Conservation (phyloP, 495 filamentous ascomycete genomes). For the Aspergillus leporis region DNA sequence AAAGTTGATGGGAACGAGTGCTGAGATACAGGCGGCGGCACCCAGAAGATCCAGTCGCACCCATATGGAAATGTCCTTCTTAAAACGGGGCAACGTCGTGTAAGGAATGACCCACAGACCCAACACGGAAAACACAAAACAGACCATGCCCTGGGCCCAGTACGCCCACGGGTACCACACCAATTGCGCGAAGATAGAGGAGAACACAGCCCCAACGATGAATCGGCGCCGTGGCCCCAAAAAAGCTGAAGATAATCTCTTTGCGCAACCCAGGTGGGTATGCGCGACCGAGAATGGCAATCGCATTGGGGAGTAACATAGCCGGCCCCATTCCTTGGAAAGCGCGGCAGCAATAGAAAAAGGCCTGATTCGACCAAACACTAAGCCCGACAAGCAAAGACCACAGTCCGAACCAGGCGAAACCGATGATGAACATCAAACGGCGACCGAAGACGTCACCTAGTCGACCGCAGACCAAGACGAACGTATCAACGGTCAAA, state of each 20-base stretch:
- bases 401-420: constrained; percentile 64
- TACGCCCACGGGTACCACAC: constrained; percentile 66
- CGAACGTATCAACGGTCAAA: constrained; percentile 63
- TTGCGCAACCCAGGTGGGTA: constrained; percentile 52
- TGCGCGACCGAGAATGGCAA: constrained; percentile 47
- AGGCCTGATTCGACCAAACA: constrained; percentile 31
- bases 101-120: constrained; percentile 51
- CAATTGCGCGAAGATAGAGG: constrained; percentile 48
- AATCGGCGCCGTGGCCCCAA: constrained; percentile 60
- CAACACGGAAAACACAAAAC: constrained; percentile 39
- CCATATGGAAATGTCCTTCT: constrained; percentile 20
- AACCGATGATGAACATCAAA: constrained; percentile 59
- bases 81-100: constrained; percentile 23
- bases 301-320: constrained; percentile 49
- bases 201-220: constrained; percentile 52
- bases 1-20: constrained; percentile 60
- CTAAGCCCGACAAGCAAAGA: constrained; percentile 56
- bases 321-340: constrained; percentile 56
- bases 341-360: constrained; percentile 50
- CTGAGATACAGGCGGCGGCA: constrained; percentile 49
- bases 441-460: constrained; percentile 68
- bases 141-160: constrained; percentile 55
- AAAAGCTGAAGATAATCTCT: constrained; percentile 60
- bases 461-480: constrained; percentile 61
- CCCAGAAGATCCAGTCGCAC: constrained; percentile 51